Evolutionary conservation across 2,329 filamentous ascomycete species (phyloP), one percentile per base, ranked within the genome.

Genomic region (Trichoderma sp.): DNA sequence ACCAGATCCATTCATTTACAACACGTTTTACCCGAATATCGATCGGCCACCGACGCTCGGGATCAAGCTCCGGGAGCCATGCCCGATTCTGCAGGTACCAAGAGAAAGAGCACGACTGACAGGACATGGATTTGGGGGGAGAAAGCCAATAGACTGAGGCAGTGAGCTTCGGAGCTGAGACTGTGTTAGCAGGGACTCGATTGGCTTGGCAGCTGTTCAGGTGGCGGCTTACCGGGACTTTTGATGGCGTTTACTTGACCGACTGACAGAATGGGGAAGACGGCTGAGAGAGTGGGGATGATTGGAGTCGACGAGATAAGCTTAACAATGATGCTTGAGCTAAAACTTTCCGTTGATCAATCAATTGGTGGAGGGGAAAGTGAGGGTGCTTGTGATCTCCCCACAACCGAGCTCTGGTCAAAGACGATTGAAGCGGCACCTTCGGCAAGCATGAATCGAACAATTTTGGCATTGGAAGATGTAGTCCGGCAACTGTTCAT

Each of bases 81-180:
- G 28, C 62, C 62, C 39, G 43, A 53, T 65, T 65, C 62, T 53
- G 62, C 62, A 65, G 62, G 39, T 65, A 65, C 62, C 59, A 62
- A 43, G 20, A 61, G 17, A 26, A 62, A 28, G 13, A 34, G 20
- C 20, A 28, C 34, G 17, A 43, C 23, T 28, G 34, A 43, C 59
- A 62, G 12, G 57, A 59, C 30, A 59, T 6, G 59, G 59, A 23
- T 36, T 15, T 11, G 6, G 57, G 34, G 13, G 12, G 12, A 17
- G 13, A 28, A 39, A 13, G 36, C 36, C 36, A 4, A 62, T 23
- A 28, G 32, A 15, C 28, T 26, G 30, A 62, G 30, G n/a, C 32
- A 8, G 13, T 17, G 59, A 30, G 34, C 36, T n/a, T 62, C 20
- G 32, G 30, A 61, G 58, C 58, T 61, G 58, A 61, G 28, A 23